Evolutionary conservation across 2,329 filamentous ascomycete genomes (phyloP).

Genomic region (Daldinia sp.): DNA sequence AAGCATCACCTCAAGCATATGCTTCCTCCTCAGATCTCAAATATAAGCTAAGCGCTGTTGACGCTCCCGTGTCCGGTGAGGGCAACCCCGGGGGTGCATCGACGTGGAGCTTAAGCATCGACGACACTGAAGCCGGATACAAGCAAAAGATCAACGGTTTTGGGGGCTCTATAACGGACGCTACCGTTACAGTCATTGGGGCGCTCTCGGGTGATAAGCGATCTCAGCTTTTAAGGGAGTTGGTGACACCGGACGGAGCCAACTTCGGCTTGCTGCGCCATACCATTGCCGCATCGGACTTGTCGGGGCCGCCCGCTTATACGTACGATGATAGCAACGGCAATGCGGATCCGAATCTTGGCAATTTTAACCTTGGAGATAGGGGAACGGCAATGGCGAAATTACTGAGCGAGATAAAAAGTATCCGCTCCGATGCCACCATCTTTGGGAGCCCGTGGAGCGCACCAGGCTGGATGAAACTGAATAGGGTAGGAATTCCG

Average conservation of each 20-base stretch:
- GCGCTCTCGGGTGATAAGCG: conserved; percentile 44
- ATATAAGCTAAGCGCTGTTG: conserved; percentile 48
- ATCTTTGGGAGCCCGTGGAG: conserved; percentile 52
- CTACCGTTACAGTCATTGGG: conserved; percentile 51
- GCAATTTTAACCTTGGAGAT: conserved; percentile 49
- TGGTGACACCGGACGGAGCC: conserved; percentile 50
- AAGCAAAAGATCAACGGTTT: conserved; percentile 54
- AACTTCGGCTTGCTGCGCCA: conserved; percentile 53
- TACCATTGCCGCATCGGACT: conserved; percentile 52
- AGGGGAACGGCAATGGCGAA: conserved; percentile 51
- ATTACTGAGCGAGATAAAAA: conserved; percentile 49
- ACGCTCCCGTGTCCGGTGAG: conserved; percentile 48
- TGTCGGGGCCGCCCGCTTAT: conserved; percentile 52
- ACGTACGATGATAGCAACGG: conserved; percentile 51
- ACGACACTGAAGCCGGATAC: conserved; percentile 50
- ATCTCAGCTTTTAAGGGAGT: conserved; percentile 46
- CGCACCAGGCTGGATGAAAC: conserved; percentile 55
- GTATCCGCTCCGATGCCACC: conserved; percentile 48
- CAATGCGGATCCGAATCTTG: conserved; percentile 44
- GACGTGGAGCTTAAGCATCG: conserved; percentile 51
- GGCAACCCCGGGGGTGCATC: conserved; percentile 46
- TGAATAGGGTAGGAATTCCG: conserved; percentile 42
- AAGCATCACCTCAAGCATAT: conserved; percentile 44
- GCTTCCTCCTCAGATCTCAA: conserved; percentile 49
- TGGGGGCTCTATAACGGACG: conserved; percentile 54